A percentile compares a stretch with the other conserved stretches of the same genome.
Conservation (phyloP, 2,329 filamentous ascomycete genomes). For the Claviceps cyperi region DNA sequence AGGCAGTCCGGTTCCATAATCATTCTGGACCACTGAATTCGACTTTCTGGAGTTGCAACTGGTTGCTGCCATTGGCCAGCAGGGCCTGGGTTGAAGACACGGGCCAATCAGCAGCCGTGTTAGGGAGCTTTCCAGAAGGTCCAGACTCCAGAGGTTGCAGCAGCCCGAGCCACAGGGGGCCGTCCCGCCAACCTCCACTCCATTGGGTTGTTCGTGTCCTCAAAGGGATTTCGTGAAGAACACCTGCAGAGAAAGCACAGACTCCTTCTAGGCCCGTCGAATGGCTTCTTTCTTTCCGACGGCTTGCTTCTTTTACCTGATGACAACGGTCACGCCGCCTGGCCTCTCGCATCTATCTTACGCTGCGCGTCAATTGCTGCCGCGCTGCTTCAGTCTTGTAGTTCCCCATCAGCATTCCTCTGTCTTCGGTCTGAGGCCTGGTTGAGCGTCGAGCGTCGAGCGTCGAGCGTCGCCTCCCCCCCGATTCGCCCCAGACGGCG, state of each 20-base stretch:
- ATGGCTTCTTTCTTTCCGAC: not conserved
- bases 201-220: too few species aligned
- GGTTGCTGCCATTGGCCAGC: not conserved
- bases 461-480: not conserved
- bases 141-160: not conserved
- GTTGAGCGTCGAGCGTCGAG: not conserved
- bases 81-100: too few species aligned
- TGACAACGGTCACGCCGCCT: slow-evolving; percentile 4
- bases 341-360: not conserved
- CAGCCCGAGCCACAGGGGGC: not conserved
- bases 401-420: not conserved
- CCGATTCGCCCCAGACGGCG: slow-evolving; percentile 1
- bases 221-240: too few species aligned
- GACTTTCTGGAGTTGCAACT: too few species aligned
- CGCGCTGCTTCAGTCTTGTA: not conserved
- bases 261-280: not conserved
- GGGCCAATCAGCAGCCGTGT: not conserved
- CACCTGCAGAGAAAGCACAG: not conserved
- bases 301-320: not conserved
- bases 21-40: too few species aligned
- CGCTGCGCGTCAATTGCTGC: not conserved
- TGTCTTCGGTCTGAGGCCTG: not conserved
- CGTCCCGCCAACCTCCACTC: too few species aligned
- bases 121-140: not conserved
- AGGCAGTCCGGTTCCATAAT: too few species aligned